Percentiles rank a stretch among this genome's conserved stretches.
Conservation (phyloP, 257 asterid species). For the Solanum phureja region DNA sequence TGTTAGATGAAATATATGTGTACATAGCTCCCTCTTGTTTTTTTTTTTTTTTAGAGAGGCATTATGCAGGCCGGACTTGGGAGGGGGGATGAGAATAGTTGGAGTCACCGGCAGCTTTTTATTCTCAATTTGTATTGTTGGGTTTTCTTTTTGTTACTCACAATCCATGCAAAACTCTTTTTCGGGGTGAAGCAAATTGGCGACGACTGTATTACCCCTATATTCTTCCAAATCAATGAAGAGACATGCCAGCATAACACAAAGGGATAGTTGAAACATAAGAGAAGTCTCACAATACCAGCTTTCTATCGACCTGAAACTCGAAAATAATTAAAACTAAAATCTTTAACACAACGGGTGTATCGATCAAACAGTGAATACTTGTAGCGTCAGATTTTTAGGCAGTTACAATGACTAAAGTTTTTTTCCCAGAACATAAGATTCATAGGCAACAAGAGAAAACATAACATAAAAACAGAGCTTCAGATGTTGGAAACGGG, state of each 20-base stretch:
- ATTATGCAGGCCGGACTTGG: too few relatives aligned
- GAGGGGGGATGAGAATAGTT: too few relatives aligned
- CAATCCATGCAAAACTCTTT: background rate
- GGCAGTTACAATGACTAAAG: background rate
- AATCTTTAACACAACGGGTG: background rate
- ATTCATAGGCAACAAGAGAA: background rate
- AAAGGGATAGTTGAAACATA: background rate
- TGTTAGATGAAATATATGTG: too few relatives aligned
- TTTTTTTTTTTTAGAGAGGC: too few relatives aligned
- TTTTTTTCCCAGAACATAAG: background rate
- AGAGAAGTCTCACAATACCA: background rate
- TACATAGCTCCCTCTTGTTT: too few relatives aligned
- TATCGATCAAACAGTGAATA: background rate
- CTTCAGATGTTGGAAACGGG: slow-evolving; percentile 30
- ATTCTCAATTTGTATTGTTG: too few relatives aligned
- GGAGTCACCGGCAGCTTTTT: too few relatives aligned
- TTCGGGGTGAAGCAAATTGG: background rate
- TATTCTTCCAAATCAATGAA: background rate
- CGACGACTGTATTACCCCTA: background rate
- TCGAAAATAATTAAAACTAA: background rate
- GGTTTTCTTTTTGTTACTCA: background rate
- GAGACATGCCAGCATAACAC: background rate
- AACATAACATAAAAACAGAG: background rate
- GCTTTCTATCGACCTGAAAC: background rate
- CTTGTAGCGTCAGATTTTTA: background rate